Evolutionary conservation across 352 stramenopile species (phyloP).

Genomic region (Phytophthora pseudosyringae): DNA sequence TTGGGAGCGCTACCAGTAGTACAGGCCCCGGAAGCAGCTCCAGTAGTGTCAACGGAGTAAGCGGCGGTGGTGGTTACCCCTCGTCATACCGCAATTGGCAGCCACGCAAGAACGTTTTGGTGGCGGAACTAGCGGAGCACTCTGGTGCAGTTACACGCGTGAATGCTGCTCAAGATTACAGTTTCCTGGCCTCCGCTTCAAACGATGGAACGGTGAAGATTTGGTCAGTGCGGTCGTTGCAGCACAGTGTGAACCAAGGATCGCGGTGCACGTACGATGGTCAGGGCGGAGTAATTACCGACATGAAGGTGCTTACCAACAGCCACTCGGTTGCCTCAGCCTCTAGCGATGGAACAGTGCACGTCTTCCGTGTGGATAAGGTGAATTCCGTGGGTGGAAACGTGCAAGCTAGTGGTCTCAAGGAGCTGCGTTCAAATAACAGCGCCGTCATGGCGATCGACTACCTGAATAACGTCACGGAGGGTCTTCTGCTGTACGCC

Average conservation of each 20-base stretch:
- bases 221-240: slow-evolving; percentile 94
- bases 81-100: slow-evolving; percentile 82
- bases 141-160: slow-evolving; percentile 93
- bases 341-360: slow-evolving; percentile 90
- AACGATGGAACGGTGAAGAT: slow-evolving; percentile 97
- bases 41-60: slow-evolving; percentile 34
- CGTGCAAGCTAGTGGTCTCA: slow-evolving; percentile 72
- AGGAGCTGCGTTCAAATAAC: slow-evolving; percentile 80
- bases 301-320: slow-evolving; percentile 97
- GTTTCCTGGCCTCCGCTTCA: slow-evolving; percentile 96
- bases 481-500: slow-evolving; percentile 94
- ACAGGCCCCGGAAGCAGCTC: slow-evolving; percentile 31
- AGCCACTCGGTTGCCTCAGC: slow-evolving; percentile 95
- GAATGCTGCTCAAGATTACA: slow-evolving; percentile 94
- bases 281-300: slow-evolving; percentile 91
- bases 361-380: slow-evolving; percentile 97
- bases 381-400: slow-evolving; percentile 72
- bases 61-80: slow-evolving; percentile 42
- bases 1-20: slow-evolving; percentile 29
- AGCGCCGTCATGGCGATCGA: slow-evolving; percentile 96
- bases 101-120: slow-evolving; percentile 82
- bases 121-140: slow-evolving; percentile 93
- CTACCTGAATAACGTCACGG: slow-evolving; percentile 96
- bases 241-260: slow-evolving; percentile 93
- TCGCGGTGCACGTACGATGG: slow-evolving; percentile 94